Percentiles rank a stretch among this genome's conserved stretches.
phyloP scores from a whole-genome alignment of 495 filamentous ascomycete species.

The Lentithecium fluviatile region DNA sequence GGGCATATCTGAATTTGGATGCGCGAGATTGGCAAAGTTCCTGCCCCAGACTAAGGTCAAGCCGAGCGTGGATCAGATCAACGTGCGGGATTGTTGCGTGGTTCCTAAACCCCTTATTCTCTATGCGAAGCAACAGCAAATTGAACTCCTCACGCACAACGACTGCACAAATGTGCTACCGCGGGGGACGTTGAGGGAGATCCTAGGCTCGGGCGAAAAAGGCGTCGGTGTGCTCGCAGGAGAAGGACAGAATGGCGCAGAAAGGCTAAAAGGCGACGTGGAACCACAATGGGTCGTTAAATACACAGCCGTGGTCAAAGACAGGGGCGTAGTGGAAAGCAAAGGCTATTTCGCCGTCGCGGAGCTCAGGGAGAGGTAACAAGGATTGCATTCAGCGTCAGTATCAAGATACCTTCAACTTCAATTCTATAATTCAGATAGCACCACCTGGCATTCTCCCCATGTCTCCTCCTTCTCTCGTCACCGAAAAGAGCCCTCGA shows the following conservation, averaged over 20 bases:
- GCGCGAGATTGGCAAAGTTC: conserved; percentile 69
- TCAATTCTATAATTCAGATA: too few species aligned
- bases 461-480: too few species aligned
- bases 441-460: too few species aligned
- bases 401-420: background rate
- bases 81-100: conserved; percentile 92
- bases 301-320: conserved; percentile 95
- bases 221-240: conserved; percentile 43
- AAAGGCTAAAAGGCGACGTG: conserved; percentile 69
- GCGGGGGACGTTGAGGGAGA: conserved; percentile 74
- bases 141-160: conserved; percentile 90
- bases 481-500: background rate
- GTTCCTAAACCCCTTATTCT: conserved; percentile 85
- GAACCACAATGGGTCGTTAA: conserved; percentile 93
- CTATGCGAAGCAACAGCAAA: conserved; percentile 77
- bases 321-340: conserved; percentile 96
- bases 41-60: conserved; percentile 64
- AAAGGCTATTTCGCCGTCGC: conserved; percentile 94
- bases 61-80: conserved; percentile 93
- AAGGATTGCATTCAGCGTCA: background rate
- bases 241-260: conserved; percentile 42
- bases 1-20: conserved; percentile 88
- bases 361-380: conserved; percentile 51
- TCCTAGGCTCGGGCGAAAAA: conserved; percentile 60
- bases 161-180: conserved; percentile 92